Percentiles rank a stretch among this genome's conserved stretches.
phyloP scores from a whole-genome alignment of 2,329 filamentous ascomycete species.

The Lasiodiplodia theobromae region DNA sequence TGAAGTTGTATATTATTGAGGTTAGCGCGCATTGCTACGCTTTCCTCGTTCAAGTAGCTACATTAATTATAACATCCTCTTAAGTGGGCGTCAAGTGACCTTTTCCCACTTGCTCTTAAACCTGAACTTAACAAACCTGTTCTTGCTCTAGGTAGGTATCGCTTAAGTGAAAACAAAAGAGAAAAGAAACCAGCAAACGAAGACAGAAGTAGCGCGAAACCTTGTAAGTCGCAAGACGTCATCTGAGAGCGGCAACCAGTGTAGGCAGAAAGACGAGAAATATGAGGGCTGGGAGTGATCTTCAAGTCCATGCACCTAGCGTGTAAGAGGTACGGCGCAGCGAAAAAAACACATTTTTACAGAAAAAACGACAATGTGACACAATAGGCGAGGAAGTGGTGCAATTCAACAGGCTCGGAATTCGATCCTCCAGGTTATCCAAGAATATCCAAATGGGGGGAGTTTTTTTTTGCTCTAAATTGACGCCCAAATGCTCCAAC shows the following conservation, averaged over 20 bases:
- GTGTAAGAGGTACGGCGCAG: background rate
- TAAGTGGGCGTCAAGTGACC: background rate
- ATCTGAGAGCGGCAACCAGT: conserved; percentile 1
- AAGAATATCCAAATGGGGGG: background rate
- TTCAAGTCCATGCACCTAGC: background rate
- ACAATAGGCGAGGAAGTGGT: background rate
- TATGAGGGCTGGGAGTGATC: background rate
- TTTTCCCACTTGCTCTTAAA: background rate
- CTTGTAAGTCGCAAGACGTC: background rate
- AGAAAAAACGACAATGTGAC: background rate
- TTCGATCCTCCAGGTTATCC: background rate
- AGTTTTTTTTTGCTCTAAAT: conserved; percentile 18
- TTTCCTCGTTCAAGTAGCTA: background rate
- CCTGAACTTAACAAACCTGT: background rate
- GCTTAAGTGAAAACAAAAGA: background rate
- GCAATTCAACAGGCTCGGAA: conserved; percentile 11
- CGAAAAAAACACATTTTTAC: background rate
- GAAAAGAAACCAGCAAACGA: background rate
- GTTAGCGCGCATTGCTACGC: background rate
- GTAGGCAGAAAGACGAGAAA: background rate
- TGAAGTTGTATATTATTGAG: background rate
- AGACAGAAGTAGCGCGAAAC: background rate
- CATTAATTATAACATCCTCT: background rate
- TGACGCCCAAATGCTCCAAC: conserved; percentile 28
- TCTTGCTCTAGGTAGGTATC: conserved; percentile 10